Evolutionary conservation across 176 grass and related monocot genomes (phyloP).

Genomic region (Hordeum marinum): DNA sequence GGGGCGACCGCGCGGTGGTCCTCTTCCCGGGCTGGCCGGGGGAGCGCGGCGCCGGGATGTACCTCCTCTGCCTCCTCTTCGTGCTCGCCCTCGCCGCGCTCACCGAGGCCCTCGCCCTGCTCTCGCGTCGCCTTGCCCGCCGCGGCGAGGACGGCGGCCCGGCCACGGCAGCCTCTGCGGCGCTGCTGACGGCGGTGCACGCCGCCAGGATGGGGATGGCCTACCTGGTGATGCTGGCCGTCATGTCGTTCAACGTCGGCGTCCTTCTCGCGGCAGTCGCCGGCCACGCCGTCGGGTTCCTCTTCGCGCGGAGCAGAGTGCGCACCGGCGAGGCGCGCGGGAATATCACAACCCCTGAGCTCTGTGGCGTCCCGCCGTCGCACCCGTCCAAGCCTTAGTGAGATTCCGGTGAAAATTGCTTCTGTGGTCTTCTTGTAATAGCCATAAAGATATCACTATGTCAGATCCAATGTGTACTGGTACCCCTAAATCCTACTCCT

Average conservation of each 20-base stretch:
- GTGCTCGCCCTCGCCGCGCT: conserved; percentile 50
- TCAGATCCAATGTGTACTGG: background rate
- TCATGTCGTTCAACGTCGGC: conserved; percentile 73
- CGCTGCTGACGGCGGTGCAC: conserved; percentile 30
- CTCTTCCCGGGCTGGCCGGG: conserved; percentile 72
- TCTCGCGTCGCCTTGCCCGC: conserved; percentile 36
- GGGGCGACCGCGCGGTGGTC: conserved; percentile 41
- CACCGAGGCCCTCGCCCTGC: conserved; percentile 49
- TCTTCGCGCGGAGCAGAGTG: conserved; percentile 56
- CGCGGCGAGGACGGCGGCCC: background rate
- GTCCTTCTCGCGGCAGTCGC: conserved; percentile 53
- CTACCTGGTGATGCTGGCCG: conserved; percentile 65
- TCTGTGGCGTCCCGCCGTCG: background rate
- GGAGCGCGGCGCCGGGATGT: conserved; percentile 44
- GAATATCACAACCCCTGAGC: background rate
- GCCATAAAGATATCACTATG: background rate
- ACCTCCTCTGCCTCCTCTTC: conserved; percentile 61
- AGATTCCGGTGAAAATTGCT: background rate
- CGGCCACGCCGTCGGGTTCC: conserved; percentile 59
- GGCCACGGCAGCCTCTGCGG: background rate
- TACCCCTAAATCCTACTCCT: background rate
- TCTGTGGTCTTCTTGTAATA: background rate
- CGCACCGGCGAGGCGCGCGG: background rate
- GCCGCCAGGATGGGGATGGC: conserved; percentile 37
- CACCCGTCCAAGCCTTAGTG: conserved; percentile 26